A percentile compares a stretch with the other conserved stretches of the same genome.
These are phyloP conservation scores for Ustilago loliicola DNA, from an alignment of 1,284 basidiomycete species.

Conservation along the genomic window DNA sequence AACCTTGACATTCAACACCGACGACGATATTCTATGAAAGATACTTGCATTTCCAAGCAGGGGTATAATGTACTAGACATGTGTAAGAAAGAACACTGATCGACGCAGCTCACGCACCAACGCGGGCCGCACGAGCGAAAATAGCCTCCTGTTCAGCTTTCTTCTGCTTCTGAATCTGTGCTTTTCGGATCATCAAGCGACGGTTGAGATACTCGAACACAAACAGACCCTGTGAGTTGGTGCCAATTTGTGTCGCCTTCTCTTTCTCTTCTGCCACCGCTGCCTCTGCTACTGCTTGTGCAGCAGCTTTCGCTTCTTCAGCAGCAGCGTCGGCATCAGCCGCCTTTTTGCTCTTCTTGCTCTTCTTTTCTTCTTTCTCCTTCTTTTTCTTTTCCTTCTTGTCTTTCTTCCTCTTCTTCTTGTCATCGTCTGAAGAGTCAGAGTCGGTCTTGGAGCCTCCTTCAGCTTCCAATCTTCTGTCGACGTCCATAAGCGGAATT, in stretches of 20 bases:
- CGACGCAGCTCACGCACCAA: conserved; percentile 25
- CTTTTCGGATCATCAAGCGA: conserved; percentile 61
- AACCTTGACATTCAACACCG: background rate
- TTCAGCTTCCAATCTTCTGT: conserved; percentile 38
- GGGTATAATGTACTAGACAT: conserved; percentile 30
- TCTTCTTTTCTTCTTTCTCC: conserved; percentile 35
- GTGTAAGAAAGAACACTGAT: background rate
- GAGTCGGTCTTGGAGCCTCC: conserved; percentile 6
- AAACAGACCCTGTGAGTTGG: conserved; percentile 46
- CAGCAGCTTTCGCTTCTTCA: background rate
- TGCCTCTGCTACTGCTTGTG: conserved; percentile 5
- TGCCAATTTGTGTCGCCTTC: conserved; percentile 45
- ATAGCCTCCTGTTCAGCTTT: conserved; percentile 59
- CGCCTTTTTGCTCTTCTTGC: conserved; percentile 4
- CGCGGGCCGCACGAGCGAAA: conserved; percentile 57
- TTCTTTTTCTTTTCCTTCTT: conserved; percentile 29
- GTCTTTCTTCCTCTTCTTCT: conserved; percentile 21
- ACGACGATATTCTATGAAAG: too few relatives aligned
- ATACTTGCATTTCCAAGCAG: conserved; percentile 4
- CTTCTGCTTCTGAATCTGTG: conserved; percentile 54
- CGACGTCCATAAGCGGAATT: conserved; percentile 48
- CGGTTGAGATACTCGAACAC: conserved; percentile 65
- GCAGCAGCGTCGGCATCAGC: background rate
- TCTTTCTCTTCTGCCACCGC: conserved; percentile 40
- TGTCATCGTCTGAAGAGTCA: conserved; percentile 14